Evolutionary conservation across 331 rosid species (phyloP).

Genomic region (Ulmus americana): DNA sequence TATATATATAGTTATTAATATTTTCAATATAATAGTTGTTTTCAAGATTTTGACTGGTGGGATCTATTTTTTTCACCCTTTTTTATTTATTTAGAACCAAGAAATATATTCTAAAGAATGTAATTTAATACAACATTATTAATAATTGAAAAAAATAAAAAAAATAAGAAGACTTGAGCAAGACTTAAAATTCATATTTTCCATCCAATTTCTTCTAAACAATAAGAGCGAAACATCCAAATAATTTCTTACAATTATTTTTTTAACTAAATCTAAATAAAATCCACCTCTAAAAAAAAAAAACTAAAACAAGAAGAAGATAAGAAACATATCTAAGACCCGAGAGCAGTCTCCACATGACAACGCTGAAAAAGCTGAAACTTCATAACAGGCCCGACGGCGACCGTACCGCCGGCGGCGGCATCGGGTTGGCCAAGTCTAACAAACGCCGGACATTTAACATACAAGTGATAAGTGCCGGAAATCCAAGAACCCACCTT

Average conservation of each 20-base stretch:
- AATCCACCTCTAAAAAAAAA: background rate
- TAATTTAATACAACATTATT: background rate
- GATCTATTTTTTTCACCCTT: too few species aligned
- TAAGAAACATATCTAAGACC: background rate
- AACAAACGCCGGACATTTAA: conserved; percentile 58
- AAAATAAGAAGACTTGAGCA: background rate
- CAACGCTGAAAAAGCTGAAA: conserved; percentile 42
- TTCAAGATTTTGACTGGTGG: too few species aligned
- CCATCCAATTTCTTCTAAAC: background rate
- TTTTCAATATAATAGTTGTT: too few species aligned
- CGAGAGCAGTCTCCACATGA: conserved; percentile 37
- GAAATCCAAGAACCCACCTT: conserved; percentile 72
- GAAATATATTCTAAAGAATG: too few species aligned
- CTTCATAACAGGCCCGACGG: conserved; percentile 36
- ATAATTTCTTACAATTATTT: too few species aligned
- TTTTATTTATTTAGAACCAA: too few species aligned
- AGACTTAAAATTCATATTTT: background rate
- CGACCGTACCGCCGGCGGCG: background rate
- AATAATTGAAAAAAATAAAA: background rate
- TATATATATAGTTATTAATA: too few species aligned
- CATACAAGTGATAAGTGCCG: conserved; percentile 46
- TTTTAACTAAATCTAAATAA: too few species aligned
- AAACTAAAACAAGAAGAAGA: background rate
- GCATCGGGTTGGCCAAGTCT: conserved; percentile 11
- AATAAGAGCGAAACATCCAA: too few species aligned